A percentile compares a stretch with the other conserved stretches of the same genome.
Evolutionary conservation across 768 basidiomycete genomes (phyloP).

Genomic region (Boletus speciosus): DNA sequence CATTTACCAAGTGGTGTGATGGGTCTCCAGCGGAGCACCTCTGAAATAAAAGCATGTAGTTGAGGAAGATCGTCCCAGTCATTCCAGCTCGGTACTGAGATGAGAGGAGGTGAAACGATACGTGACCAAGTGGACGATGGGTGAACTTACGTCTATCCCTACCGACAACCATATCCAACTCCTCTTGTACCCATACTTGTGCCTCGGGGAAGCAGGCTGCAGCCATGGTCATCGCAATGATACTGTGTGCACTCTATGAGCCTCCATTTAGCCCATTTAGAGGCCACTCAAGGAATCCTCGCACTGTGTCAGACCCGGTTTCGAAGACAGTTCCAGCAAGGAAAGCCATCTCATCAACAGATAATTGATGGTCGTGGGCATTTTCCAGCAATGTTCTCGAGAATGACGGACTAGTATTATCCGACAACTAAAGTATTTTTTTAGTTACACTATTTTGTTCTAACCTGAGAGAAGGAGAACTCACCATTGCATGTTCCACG

Average conservation of each 20-base stretch:
- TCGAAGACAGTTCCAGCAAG: conserved; percentile 60
- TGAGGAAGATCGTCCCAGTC: conserved; percentile 35
- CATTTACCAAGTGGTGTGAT: conserved; percentile 25
- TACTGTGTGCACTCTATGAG: background rate
- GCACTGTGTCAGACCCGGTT: conserved; percentile 56
- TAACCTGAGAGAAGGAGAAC: background rate
- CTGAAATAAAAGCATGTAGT: conserved; percentile 37
- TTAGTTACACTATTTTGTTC: background rate
- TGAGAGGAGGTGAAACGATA: background rate
- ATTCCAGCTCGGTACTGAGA: conserved; percentile 35
- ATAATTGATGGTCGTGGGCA: conserved; percentile 44
- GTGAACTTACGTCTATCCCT: conserved; percentile 25
- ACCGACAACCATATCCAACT: conserved; percentile 52
- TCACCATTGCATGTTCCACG: conserved; percentile 44
- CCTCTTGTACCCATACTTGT: conserved; percentile 47
- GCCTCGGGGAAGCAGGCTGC: conserved; percentile 52
- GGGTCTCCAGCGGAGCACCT: conserved; percentile 38
- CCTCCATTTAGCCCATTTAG: background rate
- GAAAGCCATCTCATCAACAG: conserved; percentile 52
- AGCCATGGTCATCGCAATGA: conserved; percentile 48
- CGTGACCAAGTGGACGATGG: background rate
- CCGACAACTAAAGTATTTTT: conserved; percentile 6
- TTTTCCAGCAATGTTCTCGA: conserved; percentile 52
- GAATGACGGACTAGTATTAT: conserved; percentile 35
- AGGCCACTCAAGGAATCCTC: background rate